Evolutionary conservation across 805 yeast species (phyloP), one percentile per base, ranked within the genome.

Genomic region (Lipomyces yamanashiensis): DNA sequence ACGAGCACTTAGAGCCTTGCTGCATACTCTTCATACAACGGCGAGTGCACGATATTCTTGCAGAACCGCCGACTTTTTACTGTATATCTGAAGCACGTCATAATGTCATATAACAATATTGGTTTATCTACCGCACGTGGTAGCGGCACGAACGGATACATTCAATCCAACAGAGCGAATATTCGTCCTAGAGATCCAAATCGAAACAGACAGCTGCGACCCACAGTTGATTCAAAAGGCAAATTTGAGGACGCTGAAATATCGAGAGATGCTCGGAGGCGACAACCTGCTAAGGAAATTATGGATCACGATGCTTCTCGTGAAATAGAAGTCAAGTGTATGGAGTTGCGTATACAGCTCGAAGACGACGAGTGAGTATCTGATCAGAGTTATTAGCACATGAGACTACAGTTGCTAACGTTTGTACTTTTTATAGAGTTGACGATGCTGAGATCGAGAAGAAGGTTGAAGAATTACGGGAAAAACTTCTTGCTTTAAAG

Each of bases 111-210:
- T 63, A 74, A 74, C 64, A 72, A 73, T 17, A 73, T 74, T 17
- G 76, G 76, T 10, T 69, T 74, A 4, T 53, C 73, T 12, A 72
- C 76, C 1, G 71, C 76, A 10, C 62, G 75, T 9, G 76, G 76
- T 19, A 67, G 71, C 49, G 76, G 74, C 19, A 74, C 76, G 19
- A 73, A 64, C 51, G 76, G 76, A 21, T 73, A 61, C 53, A 62
- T 74, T 15, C 70, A 66, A 48, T 59, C 68, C 41, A 73, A 74
- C 51, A 47, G 21, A 15, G 62, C 74, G 15, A 44, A 67, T 54
- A 23, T 68, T 21, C 45, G 53, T 19, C 54, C 62, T n/a, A 58
- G 61, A 34, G 40, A 43, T 23, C 52, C 51, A 2, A 54, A 57
- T 12, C 12, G 51, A 37, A 49, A 51, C n/a, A 39, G 56, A 10